Conservation (phyloP, 1,284 basidiomycete species). For the Cryptococcus depauperatus region DNA sequence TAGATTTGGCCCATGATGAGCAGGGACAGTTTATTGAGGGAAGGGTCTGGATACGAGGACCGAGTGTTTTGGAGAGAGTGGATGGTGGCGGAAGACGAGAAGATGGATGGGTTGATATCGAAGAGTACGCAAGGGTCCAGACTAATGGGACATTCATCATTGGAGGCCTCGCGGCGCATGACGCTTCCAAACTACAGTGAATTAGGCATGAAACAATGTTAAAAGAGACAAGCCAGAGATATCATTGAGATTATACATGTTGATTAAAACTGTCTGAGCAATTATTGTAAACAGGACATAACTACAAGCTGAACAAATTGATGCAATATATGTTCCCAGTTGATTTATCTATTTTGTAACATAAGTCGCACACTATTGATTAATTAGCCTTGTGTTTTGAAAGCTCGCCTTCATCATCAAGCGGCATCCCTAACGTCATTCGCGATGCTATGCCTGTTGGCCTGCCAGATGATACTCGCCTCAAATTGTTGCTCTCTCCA, state of each 20-base stretch:
- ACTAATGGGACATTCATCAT: conserved; percentile 38
- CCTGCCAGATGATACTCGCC: background rate
- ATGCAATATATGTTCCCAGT: no score
- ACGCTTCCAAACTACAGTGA: no score
- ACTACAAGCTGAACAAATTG: no score
- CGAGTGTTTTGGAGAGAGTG: conserved; percentile 20
- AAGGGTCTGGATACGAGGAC: conserved; percentile 28
- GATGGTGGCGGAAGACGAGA: conserved; percentile 5
- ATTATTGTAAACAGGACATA: no score
- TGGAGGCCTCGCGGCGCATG: background rate
- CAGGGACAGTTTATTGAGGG: conserved; percentile 17
- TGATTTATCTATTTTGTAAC: no score
- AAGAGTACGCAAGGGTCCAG: conserved; percentile 23
- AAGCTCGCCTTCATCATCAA: background rate
- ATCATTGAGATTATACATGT: no score
- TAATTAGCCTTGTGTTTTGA: conserved; percentile 3
- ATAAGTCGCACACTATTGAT: no score
- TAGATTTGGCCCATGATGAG: conserved; percentile 12
- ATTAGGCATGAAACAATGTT: no score
- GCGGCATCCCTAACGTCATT: background rate
- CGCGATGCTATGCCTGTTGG: background rate
- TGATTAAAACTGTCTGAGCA: no score
- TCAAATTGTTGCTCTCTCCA: background rate
- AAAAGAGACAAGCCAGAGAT: no score
- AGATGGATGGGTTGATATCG: conserved; percentile 33